Conservation (phyloP, 352 stramenopile genomes). For the Globisporangium sylvaticum region DNA sequence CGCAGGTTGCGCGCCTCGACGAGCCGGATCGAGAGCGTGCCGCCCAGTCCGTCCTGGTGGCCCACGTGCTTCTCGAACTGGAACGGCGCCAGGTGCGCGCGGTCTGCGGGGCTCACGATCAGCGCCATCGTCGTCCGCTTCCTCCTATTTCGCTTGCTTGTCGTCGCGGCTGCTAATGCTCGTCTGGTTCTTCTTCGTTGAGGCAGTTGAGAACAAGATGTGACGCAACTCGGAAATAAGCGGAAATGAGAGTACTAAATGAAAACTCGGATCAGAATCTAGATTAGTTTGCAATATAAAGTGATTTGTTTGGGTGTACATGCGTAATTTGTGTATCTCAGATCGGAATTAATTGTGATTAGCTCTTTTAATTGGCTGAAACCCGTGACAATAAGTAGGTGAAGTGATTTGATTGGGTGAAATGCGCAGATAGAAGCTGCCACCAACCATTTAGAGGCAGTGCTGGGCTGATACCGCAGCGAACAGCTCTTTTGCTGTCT, state of each 20-base stretch:
- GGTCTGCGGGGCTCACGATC: conserved; percentile 24
- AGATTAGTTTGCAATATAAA: background rate
- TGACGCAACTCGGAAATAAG: conserved; percentile 1
- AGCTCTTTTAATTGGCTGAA: background rate
- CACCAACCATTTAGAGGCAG: conserved; percentile 16
- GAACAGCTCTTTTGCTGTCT: conserved; percentile 1
- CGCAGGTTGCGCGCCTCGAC: conserved; percentile 69
- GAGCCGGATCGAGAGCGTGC: conserved; percentile 65
- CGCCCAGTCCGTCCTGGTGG: conserved; percentile 71
- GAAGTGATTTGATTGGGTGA: background rate
- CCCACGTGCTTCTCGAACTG: conserved; percentile 77
- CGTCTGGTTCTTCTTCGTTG: conserved; percentile 5
- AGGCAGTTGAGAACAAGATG: background rate
- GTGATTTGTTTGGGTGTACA: background rate
- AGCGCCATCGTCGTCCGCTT: conserved; percentile 23
- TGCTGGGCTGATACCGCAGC: background rate
- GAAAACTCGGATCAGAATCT: background rate
- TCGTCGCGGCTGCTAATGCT: background rate
- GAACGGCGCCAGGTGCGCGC: conserved; percentile 49
- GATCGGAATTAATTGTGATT: background rate
- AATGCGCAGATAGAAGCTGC: conserved; percentile 1
- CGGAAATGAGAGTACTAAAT: background rate
- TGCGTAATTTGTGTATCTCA: background rate
- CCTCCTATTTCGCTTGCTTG: background rate
- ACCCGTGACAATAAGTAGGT: background rate